A percentile compares a stretch with the other conserved stretches of the same genome.
These are phyloP conservation scores for Nicotiana attenuata DNA, from an alignment of 257 asterid genomes.

Conservation along the genomic window DNA sequence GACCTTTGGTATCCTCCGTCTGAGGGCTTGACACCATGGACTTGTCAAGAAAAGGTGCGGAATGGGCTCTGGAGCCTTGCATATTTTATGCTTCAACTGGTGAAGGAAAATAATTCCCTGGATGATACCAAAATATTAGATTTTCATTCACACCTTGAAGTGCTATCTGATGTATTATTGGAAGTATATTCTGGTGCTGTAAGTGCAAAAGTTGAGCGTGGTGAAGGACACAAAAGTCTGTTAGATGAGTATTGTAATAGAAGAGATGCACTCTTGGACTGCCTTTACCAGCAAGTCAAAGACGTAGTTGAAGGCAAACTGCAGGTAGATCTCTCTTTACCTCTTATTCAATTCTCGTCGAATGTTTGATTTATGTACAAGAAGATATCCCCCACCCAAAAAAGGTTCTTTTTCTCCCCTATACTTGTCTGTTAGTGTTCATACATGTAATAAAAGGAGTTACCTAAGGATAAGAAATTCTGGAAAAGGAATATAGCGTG, in stretches of 20 bases:
- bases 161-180: slow-evolving; percentile 68
- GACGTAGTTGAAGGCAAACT: slow-evolving; percentile 37
- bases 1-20: slow-evolving; percentile 84
- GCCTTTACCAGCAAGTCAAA: slow-evolving; percentile 72
- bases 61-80: slow-evolving; percentile 80
- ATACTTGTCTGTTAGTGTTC: background rate
- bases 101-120: slow-evolving; percentile 45
- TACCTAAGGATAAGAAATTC: slow-evolving; percentile 1
- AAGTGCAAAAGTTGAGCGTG: slow-evolving; percentile 71
- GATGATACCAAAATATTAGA: slow-evolving; percentile 50
- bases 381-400: background rate
- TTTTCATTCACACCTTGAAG: slow-evolving; percentile 59
- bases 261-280: slow-evolving; percentile 75
- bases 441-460: background rate
- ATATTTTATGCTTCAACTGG: slow-evolving; percentile 69
- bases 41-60: slow-evolving; percentile 61
- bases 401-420: background rate
- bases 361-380: background rate
- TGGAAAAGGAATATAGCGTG: background rate
- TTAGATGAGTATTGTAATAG: slow-evolving; percentile 69
- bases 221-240: slow-evolving; percentile 63
- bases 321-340: slow-evolving; percentile 36
- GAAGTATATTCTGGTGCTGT: slow-evolving; percentile 82
- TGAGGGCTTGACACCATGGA: slow-evolving; percentile 91
- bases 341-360: background rate